phyloP scores from a whole-genome alignment of 192 early-diverging fungal species.

The Rhizophagus sp. region DNA sequence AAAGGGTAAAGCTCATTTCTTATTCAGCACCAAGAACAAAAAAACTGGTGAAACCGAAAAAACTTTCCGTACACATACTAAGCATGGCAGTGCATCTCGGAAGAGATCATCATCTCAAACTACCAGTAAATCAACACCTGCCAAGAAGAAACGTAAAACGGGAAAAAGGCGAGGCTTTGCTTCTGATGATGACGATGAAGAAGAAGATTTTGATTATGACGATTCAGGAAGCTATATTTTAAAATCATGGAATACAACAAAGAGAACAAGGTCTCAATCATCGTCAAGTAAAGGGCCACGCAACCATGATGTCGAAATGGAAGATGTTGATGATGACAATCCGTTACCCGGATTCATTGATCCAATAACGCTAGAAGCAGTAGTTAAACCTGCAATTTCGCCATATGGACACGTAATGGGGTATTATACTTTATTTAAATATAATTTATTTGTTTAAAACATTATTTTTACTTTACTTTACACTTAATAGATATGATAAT shows the following conservation, averaged over 20 bases:
- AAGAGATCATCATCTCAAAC: conserved; percentile 33
- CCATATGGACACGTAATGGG: conserved; percentile 93
- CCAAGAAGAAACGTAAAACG: conserved; percentile 34
- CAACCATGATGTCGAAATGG: conserved; percentile 20
- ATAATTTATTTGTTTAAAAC: conserved; percentile 5
- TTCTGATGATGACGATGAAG: conserved; percentile 57
- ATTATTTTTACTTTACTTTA: background rate
- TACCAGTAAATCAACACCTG: conserved; percentile 42
- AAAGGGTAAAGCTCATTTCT: conserved; percentile 88
- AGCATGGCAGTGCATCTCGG: conserved; percentile 41
- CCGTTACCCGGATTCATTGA: conserved; percentile 91
- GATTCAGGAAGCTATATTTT: conserved; percentile 67
- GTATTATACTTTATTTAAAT: conserved; percentile 36
- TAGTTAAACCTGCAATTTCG: conserved; percentile 91
- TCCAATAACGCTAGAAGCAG: conserved; percentile 90
- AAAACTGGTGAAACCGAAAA: conserved; percentile 77
- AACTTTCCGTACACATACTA: conserved; percentile 80
- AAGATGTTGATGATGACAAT: conserved; percentile 60
- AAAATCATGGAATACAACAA: conserved; percentile 63
- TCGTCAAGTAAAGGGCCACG: conserved; percentile 20
- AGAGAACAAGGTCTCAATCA: conserved; percentile 54
- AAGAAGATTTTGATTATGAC: conserved; percentile 62
- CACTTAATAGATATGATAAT: conserved; percentile 54
- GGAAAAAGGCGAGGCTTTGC: conserved; percentile 46
- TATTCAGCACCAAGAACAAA: conserved; percentile 86